A percentile compares a stretch with the other conserved stretches of the same genome.
Evolutionary conservation across 768 basidiomycete species (phyloP).

Genomic region (Amanita pallidorosea): DNA sequence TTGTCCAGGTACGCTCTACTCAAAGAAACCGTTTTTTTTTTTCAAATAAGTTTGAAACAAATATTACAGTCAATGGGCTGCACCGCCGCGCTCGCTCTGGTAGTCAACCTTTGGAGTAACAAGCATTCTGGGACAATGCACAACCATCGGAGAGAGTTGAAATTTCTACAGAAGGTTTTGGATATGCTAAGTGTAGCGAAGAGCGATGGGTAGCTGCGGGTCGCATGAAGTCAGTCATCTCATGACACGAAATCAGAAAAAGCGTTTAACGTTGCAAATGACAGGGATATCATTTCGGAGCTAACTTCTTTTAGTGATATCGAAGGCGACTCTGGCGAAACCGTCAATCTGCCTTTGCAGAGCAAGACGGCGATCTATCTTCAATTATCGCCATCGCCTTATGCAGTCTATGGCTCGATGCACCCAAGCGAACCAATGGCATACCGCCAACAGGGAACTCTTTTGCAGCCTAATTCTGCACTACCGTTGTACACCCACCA

Average conservation of each 20-base stretch:
- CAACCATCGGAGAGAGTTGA: slow-evolving; percentile 41
- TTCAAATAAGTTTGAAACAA: background rate
- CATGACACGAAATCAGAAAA: background rate
- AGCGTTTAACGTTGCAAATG: background rate
- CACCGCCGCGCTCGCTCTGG: slow-evolving; percentile 39
- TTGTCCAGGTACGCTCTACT: slow-evolving; percentile 22
- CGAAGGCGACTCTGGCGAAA: slow-evolving; percentile 1
- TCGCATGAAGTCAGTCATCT: slow-evolving; percentile 22
- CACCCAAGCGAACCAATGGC: background rate
- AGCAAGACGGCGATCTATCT: background rate
- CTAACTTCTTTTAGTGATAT: slow-evolving; percentile 23
- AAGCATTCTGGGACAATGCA: slow-evolving; percentile 33
- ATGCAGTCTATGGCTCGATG: background rate
- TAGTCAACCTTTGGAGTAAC: slow-evolving; percentile 59
- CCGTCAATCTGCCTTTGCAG: background rate
- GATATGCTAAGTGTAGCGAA: slow-evolving; percentile 36
- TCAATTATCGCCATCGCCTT: background rate
- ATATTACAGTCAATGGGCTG: slow-evolving; percentile 22
- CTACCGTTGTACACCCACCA: slow-evolving; percentile 50
- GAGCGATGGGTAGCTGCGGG: slow-evolving; percentile 30
- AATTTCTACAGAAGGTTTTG: slow-evolving; percentile 51
- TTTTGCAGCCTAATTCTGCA: slow-evolving; percentile 15
- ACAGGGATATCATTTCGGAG: slow-evolving; percentile 26
- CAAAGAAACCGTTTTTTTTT: background rate
- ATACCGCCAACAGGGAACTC: background rate